Evolutionary conservation across 306 rosid species (phyloP).

Genomic region (Herpetospermum pedunculosum): DNA sequence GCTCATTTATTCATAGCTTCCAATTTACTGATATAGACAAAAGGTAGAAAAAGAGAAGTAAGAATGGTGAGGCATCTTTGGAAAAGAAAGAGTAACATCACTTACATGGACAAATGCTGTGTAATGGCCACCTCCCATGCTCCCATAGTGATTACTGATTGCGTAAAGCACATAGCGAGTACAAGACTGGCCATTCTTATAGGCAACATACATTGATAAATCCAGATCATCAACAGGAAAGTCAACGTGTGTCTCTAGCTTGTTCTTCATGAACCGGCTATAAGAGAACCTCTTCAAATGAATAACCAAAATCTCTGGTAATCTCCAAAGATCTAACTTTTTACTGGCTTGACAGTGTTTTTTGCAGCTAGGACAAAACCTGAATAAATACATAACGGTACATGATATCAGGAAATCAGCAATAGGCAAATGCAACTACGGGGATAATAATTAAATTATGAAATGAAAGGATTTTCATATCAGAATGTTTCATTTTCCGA

Average conservation of each 20-base stretch:
- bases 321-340: constrained; percentile 98
- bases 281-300: constrained; percentile 96
- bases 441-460: neutral
- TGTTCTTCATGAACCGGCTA: constrained; percentile 84
- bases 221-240: constrained; percentile 83
- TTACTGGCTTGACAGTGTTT: constrained; percentile 83
- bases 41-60: neutral
- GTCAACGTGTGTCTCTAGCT: constrained; percentile 89
- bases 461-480: neutral
- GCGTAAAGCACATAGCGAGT: constrained; percentile 81
- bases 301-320: constrained; percentile 93
- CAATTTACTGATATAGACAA: neutral
- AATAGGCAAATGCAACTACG: neutral
- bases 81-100: constrained; percentile 1
- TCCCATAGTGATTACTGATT: constrained; percentile 88
- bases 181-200: constrained; percentile 38
- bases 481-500: neutral
- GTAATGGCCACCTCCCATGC: constrained; percentile 99
- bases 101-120: constrained; percentile 98
- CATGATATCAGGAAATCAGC: constrained; percentile 12
- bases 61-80: neutral
- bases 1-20: neutral
- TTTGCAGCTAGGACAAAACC: constrained; percentile 95
- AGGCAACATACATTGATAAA: constrained; percentile 63
- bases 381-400: constrained; percentile 18